Evolutionary conservation across 352 stramenopile species (phyloP).

Genomic region (Globisporangium lucens): DNA sequence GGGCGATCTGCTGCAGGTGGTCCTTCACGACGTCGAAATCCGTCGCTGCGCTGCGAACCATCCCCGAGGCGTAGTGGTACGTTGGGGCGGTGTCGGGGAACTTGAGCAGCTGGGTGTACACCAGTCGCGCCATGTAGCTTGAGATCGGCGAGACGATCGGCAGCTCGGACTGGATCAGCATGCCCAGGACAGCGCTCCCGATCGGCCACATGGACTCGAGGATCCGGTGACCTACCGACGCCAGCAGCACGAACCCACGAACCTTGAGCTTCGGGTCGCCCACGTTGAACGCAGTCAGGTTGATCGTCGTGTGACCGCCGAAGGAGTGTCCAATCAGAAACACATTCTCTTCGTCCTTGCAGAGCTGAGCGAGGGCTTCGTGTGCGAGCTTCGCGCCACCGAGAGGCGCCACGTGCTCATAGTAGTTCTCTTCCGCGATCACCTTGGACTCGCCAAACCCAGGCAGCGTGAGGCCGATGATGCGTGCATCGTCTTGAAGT

Average conservation of each 20-base stretch:
- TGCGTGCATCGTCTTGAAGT: constrained; percentile 36
- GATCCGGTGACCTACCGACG: constrained; percentile 3
- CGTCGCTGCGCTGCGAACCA: constrained; percentile 43
- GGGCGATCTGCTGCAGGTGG: constrained; percentile 27
- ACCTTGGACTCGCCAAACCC: constrained; percentile 49
- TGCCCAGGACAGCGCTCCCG: constrained; percentile 2
- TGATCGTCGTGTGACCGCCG: constrained; percentile 25
- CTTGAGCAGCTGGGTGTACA: constrained; percentile 44
- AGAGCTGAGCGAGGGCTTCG: constrained; percentile 34
- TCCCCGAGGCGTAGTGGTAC: constrained; percentile 55
- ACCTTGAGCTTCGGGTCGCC: constrained; percentile 7
- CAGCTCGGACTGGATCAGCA: constrained; percentile 6
- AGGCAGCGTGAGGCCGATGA: constrained; percentile 58
- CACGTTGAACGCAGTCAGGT: constrained; percentile 31
- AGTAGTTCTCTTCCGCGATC: constrained; percentile 37
- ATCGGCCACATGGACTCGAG: constrained; percentile 11
- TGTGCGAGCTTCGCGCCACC: constrained; percentile 36
- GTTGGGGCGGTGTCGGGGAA: constrained; percentile 39
- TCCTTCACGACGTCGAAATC: constrained; percentile 41
- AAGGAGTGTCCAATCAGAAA: constrained; percentile 15
- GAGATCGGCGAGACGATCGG: background rate
- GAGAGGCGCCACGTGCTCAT: constrained; percentile 39
- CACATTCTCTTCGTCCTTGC: constrained; percentile 17
- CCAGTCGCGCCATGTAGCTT: background rate
- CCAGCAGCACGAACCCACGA: constrained; percentile 17